Evolutionary conservation across 176 grass and related monocot genomes (phyloP), one percentile per base, ranked within the genome.

Genomic region (Oryza brachyantha): DNA sequence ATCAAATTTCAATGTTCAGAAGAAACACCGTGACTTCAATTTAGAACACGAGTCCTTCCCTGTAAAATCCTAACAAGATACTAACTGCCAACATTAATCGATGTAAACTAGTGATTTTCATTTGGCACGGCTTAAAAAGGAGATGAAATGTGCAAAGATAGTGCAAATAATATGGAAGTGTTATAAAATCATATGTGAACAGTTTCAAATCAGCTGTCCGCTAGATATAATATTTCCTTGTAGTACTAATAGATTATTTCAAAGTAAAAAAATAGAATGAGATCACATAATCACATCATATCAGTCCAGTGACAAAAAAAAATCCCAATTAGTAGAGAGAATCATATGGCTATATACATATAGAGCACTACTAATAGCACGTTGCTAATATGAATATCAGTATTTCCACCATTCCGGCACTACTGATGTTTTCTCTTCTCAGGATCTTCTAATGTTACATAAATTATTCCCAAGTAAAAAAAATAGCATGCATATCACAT

Each of bases 391-490:
- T 64, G 21, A 64, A 54, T 43, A 75, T 48, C 31, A 61, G 24
- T 62, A 39, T 13, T 61, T 66, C 61, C 29, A 61, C 40, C 75
- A 64, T 3, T 74, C 42, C 14, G 11, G 11, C 46, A 58, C 17
- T 54, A 57, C 61, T 50, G 28, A 29, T 57, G 10, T 25, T 3
- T 63, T 60, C 38, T 66, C 29, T 68, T 68, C 26, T 91, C 85
- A 87, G 50, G 87, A 84, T 78, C 68, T 84, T 91, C 81, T 84
- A 21, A 77, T 42, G 31, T 81, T 73, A 79, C 89, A 36, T 5
- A 48, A 77, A 40, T 10, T 27, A 25, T 74, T 74, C 41, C n/a
- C 19, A 78, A 40, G 59, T 45, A 28, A 79, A 55, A 19, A n/a
- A 38, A 69, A 7, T 32, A 66, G 25, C 39, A 43, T 36, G 48